These are phyloP conservation scores for Cudoniella acicularis DNA, from an alignment of 495 filamentous ascomycete genomes.

Conservation along the genomic window DNA sequence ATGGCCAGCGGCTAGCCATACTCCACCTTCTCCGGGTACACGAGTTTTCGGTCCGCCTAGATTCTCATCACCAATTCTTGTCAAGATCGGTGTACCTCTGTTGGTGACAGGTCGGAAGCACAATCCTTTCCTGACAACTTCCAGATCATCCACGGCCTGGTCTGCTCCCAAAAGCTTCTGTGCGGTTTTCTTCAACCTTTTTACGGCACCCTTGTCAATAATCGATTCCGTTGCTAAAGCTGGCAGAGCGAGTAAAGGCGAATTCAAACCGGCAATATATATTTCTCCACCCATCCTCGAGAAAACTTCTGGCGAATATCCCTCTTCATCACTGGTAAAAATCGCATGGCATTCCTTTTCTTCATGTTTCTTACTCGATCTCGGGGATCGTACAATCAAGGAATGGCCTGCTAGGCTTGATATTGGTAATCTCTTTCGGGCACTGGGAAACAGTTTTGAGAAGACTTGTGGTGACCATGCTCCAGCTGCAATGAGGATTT, in stretches of 20 bases:
- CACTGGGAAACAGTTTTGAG: constrained; percentile 56
- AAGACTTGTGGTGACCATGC: constrained; percentile 67
- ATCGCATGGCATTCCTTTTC: constrained; percentile 58
- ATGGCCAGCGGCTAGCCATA: constrained; percentile 71
- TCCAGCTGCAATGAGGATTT: constrained; percentile 62
- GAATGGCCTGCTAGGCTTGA: constrained; percentile 67
- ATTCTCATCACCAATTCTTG: constrained; percentile 46
- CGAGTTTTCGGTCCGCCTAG: constrained; percentile 47
- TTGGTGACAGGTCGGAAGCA: constrained; percentile 70
- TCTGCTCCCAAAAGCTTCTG: constrained; percentile 48
- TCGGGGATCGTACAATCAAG: constrained; percentile 59
- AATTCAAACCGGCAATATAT: constrained; percentile 74
- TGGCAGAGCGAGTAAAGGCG: constrained; percentile 52
- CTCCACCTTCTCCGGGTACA: constrained; percentile 50
- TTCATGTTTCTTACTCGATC: constrained; percentile 39
- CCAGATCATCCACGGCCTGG: constrained; percentile 46
- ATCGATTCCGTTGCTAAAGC: constrained; percentile 43
- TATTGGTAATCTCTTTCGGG: constrained; percentile 48
- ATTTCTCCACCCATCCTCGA: constrained; percentile 61
- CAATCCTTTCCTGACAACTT: constrained; percentile 60
- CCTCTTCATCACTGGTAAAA: constrained; percentile 55
- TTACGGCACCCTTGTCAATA: constrained; percentile 42
- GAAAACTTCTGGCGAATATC: constrained; percentile 72
- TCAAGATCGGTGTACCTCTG: constrained; percentile 59
- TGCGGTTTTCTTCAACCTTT: constrained; percentile 50